Evolutionary conservation across 176 grass and related monocot species (phyloP), one percentile per base, ranked within the genome.

Genomic region (Poa annua): DNA sequence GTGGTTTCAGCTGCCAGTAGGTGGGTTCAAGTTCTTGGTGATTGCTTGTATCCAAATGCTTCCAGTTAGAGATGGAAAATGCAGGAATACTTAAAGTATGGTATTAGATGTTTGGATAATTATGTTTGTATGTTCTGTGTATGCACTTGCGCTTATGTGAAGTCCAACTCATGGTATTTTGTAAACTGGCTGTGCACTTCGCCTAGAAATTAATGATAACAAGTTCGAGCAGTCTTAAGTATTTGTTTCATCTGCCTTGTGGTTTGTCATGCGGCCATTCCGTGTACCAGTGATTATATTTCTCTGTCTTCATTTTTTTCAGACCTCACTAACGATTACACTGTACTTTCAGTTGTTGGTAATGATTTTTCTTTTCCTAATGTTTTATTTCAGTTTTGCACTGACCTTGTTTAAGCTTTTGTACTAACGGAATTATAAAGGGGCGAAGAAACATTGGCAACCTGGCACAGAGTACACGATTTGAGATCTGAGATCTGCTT

Each of bases 91-190:
- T 36, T 49, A 19, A 19, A 50, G 61, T 66, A 9, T 64, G 44
- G 17, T 73, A 36, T 25, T 74, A 63, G 69, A 74, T 74, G 57
- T 48, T 83, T 50, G 48, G 19, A 73, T 62, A 39, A 83, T 61
- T 49, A 64, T 16, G 36, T 8, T 22, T 6, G 45, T 66, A 53
- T 53, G 20, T 25, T 54, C 12, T 54, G 48, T 70, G 48, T 8
- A n/a, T 36, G 59, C 70, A 32, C 49, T 42, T 38, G n/a, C 0
- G 11, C 24, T 16, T 59, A 16, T 48, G 36, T 74, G 53, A 32
- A 34, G 39, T 74, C 13, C 55, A 74, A 36, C n/a, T 75, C 70
- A 50, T 62, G 29, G 16, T 50, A 6, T n/a, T 21, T 55, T 80
- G 13, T 66, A 80, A 34, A 81, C 7, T 48, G 34, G 14, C 16